These are phyloP conservation scores for Thermomucor indicae-seudaticae DNA, from an alignment of 371 early-diverging fungal species.

Conservation along the genomic window DNA sequence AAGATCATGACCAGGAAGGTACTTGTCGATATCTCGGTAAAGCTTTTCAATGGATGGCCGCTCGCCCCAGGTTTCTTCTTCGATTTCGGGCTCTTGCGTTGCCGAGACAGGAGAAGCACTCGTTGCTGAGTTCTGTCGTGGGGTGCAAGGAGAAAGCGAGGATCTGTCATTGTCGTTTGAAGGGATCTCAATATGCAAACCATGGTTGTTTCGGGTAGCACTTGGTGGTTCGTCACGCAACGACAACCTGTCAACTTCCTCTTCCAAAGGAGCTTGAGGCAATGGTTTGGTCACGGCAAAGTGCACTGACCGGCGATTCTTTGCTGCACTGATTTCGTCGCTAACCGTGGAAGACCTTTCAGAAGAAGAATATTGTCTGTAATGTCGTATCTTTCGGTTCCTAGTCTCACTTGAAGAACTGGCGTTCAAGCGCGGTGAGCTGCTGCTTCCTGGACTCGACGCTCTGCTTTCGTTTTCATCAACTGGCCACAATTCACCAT, in stretches of 20 bases:
- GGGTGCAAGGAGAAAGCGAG: slow-evolving; percentile 12
- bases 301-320: slow-evolving; percentile 9
- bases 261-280: background rate
- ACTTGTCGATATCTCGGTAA: slow-evolving; percentile 70
- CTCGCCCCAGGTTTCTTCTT: slow-evolving; percentile 56
- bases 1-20: slow-evolving; percentile 77
- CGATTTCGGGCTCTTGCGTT: slow-evolving; percentile 16
- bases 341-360: slow-evolving; percentile 5
- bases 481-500: slow-evolving; percentile 6
- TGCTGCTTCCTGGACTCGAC: background rate
- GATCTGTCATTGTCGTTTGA: background rate
- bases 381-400: too few species aligned
- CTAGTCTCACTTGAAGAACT: slow-evolving; percentile 1
- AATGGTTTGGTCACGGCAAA: slow-evolving; percentile 3
- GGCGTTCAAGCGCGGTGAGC: background rate
- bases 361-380: slow-evolving; percentile 3
- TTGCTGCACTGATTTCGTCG: too few species aligned
- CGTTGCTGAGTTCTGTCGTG: slow-evolving; percentile 4
- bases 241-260: slow-evolving; percentile 1
- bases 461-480: slow-evolving; percentile 5
- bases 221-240: slow-evolving; percentile 3
- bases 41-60: slow-evolving; percentile 73
- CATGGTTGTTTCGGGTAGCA: background rate
- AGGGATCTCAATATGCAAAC: slow-evolving; percentile 19
- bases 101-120: slow-evolving; percentile 7